Percentiles rank a stretch among this genome's conserved stretches.
Evolutionary conservation across 108 stramenopile genomes (phyloP).

Genomic region (Skeletonema costatum): DNA sequence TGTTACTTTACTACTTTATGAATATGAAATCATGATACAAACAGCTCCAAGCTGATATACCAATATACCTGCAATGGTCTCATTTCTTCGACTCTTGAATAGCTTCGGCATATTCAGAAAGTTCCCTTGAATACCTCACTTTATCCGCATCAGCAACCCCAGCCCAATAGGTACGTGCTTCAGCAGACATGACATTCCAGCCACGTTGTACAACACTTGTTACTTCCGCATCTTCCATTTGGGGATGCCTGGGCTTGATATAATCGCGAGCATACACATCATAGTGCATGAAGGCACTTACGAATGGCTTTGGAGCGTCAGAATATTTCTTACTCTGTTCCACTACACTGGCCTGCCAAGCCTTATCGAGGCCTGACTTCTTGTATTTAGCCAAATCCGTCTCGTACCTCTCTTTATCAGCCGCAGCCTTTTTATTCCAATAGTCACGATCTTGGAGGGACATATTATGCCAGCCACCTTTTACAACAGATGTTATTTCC

Average conservation of each 20-base stretch:
- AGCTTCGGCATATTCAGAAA: no score
- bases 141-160: conserved; percentile 39
- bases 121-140: conserved; percentile 26
- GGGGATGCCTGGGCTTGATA: conserved; percentile 75
- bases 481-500: conserved; percentile 69
- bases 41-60: background rate
- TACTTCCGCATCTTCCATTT: conserved; percentile 68
- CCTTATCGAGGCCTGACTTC: background rate
- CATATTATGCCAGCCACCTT: conserved; percentile 73
- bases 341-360: no score
- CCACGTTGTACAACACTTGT: conserved; percentile 52
- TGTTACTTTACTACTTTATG: background rate
- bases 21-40: background rate
- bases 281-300: conserved; percentile 75
- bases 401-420: conserved; percentile 73
- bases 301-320: conserved; percentile 75
- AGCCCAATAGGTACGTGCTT: no score
- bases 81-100: no score
- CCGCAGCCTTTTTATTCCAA: conserved; percentile 73
- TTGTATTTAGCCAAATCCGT: conserved; percentile 60
- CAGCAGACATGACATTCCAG: no score
- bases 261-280: conserved; percentile 56
- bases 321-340: no score
- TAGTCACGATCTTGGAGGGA: conserved; percentile 53
- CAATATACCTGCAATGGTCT: conserved; percentile 14